Base-by-base conservation (phyloP, 805 yeast species). In the Hanseniaspora pseudoguilliermondii region DNA sequence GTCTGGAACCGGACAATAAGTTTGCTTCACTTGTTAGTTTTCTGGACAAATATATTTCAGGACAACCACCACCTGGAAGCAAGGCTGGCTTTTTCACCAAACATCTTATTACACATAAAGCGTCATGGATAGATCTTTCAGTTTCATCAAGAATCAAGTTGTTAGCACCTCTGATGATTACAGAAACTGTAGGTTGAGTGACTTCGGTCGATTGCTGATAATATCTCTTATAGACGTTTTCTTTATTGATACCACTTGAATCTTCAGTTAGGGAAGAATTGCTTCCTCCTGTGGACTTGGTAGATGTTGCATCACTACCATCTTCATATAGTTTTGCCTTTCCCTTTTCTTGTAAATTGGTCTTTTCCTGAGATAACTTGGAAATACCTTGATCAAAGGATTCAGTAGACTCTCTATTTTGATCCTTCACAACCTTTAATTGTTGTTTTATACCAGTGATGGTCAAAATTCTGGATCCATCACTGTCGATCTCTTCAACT, bases 21-120 rank as follows among this genome's bases (percentile, higher is more conserved):
- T 81, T 76, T 34, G 95, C 77, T 68, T 88, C 95, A 62, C 80
- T 81, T 62, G 78, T 73, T 61, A 89, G 72, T 15, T 79, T 78
- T 60, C 91, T 80, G 11, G 96, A 81, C 8, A 87, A 83, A 73
- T 90, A 96, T 61, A 89, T 81, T 71, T 89, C 97, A 47, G 97
- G 95, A 6, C 98, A 97, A 64, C 97, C 98, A 60, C 98, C 99
- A 64, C 99, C 99, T 15, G 97, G 96, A 72, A 93, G 89, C 66
- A 85, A 68, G 35, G 95, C 95, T 65, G 79, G 84, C 68, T 86
- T 88, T 66, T 88, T 87, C 29, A 89, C 95, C 56, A 88, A 75
- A 71, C 96, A 88, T 66, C 95, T 80, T 57, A 89, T 77, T 27
- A 91, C 98, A 77, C 99, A 93, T 57, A 93, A 77, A 0, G 98